Conservation (phyloP, 768 basidiomycete genomes). For the Leccinum uliginosum region DNA sequence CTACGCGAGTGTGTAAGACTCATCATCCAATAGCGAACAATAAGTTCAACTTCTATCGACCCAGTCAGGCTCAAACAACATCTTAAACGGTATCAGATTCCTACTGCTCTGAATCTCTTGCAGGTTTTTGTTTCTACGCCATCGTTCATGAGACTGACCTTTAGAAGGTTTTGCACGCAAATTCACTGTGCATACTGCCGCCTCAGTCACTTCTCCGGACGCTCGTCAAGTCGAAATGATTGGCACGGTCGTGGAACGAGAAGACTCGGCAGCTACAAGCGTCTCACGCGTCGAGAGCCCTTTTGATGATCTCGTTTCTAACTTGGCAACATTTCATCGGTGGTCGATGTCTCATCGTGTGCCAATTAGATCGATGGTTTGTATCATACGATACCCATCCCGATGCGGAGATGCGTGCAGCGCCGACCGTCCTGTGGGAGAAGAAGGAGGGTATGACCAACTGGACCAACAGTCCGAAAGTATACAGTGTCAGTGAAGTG, state of each 20-base stretch:
- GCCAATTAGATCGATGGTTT: neutral
- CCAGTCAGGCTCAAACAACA: neutral
- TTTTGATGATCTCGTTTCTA: neutral
- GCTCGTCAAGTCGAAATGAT: neutral
- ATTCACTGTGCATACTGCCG: neutral
- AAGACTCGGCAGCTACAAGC: neutral
- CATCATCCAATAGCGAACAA: slow-evolving; percentile 1
- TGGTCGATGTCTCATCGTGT: slow-evolving; percentile 2
- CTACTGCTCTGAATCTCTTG: neutral
- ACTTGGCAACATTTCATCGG: neutral
- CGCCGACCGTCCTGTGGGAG: neutral
- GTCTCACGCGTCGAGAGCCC: neutral
- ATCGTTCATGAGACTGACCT: neutral
- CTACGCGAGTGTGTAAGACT: too few relatives aligned
- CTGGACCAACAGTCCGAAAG: neutral
- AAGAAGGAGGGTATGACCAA: neutral
- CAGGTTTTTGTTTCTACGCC: neutral
- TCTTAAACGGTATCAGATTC: neutral
- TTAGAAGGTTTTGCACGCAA: neutral
- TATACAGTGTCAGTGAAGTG: neutral
- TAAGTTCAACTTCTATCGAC: neutral
- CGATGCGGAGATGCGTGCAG: neutral
- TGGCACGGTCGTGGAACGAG: neutral
- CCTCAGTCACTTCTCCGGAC: neutral
- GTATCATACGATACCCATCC: neutral